Conservation (phyloP, 176 grass and related monocot species). For the Eleusine coracana region DNA sequence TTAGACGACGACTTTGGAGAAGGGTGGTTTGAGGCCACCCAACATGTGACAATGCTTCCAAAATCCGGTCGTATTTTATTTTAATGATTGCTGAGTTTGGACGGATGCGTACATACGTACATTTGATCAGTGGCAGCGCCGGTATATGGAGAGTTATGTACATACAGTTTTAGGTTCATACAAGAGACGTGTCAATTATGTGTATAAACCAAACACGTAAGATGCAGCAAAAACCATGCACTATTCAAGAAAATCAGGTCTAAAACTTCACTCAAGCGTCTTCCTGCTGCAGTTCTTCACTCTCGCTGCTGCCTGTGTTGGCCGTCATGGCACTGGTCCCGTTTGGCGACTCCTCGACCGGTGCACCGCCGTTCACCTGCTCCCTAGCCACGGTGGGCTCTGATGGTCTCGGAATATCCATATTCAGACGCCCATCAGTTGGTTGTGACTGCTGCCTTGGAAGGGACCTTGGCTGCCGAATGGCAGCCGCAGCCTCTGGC, state of each 20-base stretch:
- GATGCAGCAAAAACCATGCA: background rate
- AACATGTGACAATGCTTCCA: background rate
- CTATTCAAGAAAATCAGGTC: background rate
- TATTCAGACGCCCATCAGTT: slow-evolving; percentile 18
- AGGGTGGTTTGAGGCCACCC: background rate
- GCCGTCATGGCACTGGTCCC: background rate
- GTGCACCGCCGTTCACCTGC: background rate
- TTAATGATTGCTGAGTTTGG: background rate
- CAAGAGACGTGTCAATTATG: background rate
- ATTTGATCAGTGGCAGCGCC: background rate
- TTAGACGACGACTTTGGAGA: background rate
- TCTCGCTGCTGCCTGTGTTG: background rate
- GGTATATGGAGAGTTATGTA: background rate
- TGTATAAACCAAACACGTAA: background rate
- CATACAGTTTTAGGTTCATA: background rate
- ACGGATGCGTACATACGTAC: background rate
- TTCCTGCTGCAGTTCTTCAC: slow-evolving; percentile 21
- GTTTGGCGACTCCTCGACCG: background rate
- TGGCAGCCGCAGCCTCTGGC: slow-evolving; percentile 69
- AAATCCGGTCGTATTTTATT: background rate
- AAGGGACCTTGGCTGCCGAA: slow-evolving; percentile 58
- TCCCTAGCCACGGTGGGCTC: slow-evolving; percentile 11
- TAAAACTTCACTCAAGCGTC: slow-evolving; percentile 11
- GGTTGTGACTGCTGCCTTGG: slow-evolving; percentile 42
- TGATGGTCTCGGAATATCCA: slow-evolving; percentile 13